Evolutionary conservation across 2,329 filamentous ascomycete genomes (phyloP), one percentile per base, ranked within the genome.

Genomic region (Apiospora arundinis): DNA sequence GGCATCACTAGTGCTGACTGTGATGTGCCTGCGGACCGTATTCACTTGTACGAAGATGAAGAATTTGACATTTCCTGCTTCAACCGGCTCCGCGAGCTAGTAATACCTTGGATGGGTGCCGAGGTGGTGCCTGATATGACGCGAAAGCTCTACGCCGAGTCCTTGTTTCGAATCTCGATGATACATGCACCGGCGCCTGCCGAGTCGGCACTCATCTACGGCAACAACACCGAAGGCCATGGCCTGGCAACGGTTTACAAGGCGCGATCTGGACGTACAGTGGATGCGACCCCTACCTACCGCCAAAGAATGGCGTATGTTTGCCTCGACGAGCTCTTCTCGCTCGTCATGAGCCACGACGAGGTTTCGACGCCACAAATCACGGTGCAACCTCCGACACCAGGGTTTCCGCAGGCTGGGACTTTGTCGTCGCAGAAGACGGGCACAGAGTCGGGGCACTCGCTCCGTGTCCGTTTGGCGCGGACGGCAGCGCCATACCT

Each of bases 41-140:
- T 86, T 1, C 81, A 86, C 72, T 86, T 95, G 46, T 80, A 83
- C 3, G 85, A 86, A 11, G 95, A 99, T 77, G 92, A 98, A 81
- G 81, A 85, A 1, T 97, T 97, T 77, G 96, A 99, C 79, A 92
- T 97, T 23, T 77, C 83, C 1, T 91, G 93, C 0, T 97, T 98
- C 79, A 83, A 83, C 42, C 86, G 87, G 67, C 84, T 98, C 0
- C 88, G 91, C 49, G 85, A 89, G 12, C 86, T 98, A 45, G 91
- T 97, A 52, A 92, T 94, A 5, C 92, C 94, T 0, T 84, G 89
- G 1, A 87, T 98, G 0, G 93, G 95, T 2, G 88, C 90, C 0
- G 79, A 88, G 7, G 82, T 84, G 2, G 88, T 98, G 8, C 85
- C 90, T 0, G 91, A 95, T 74, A 84, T 85, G 73, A 89, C 92